These are phyloP conservation scores for Sugiyamaella neomexicana DNA, from an alignment of 1,139 yeast species.

Conservation along the genomic window DNA sequence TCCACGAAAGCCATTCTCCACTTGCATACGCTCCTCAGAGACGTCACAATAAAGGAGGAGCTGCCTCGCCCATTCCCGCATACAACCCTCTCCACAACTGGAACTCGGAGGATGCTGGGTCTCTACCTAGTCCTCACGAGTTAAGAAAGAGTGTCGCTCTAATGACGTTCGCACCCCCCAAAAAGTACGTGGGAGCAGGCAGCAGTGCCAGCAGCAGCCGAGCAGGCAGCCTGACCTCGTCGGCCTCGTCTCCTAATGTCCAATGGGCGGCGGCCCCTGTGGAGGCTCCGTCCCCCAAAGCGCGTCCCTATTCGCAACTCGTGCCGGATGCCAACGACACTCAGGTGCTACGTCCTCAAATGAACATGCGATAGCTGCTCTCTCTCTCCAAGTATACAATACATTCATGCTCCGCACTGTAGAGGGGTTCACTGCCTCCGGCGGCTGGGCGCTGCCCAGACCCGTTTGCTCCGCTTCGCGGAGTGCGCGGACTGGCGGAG, in stretches of 20 bases:
- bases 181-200: conserved; percentile 29
- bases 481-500: no score
- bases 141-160: conserved; percentile 36
- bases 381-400: not conserved
- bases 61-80: conserved; percentile 26
- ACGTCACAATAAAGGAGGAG: conserved; percentile 24
- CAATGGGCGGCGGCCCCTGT: conserved; percentile 8
- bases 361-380: conserved; percentile 33
- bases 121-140: conserved; percentile 38
- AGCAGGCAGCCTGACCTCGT: conserved; percentile 20
- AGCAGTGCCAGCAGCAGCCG: conserved; percentile 21
- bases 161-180: conserved; percentile 38
- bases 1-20: conserved; percentile 36
- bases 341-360: conserved; percentile 33
- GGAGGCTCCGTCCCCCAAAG: not conserved
- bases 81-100: conserved; percentile 29
- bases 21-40: conserved; percentile 37
- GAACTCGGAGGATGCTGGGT: conserved; percentile 17
- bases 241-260: conserved; percentile 10
- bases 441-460: no score
- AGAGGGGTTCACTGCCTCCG: no score
- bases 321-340: conserved; percentile 33
- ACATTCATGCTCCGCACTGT: no score
- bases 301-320: conserved; percentile 26
- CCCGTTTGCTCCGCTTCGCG: no score